A percentile compares a stretch with the other conserved stretches of the same genome.
These are phyloP conservation scores for Metschnikowia bowlesiae DNA, from an alignment of 805 yeast species.

Conservation along the genomic window DNA sequence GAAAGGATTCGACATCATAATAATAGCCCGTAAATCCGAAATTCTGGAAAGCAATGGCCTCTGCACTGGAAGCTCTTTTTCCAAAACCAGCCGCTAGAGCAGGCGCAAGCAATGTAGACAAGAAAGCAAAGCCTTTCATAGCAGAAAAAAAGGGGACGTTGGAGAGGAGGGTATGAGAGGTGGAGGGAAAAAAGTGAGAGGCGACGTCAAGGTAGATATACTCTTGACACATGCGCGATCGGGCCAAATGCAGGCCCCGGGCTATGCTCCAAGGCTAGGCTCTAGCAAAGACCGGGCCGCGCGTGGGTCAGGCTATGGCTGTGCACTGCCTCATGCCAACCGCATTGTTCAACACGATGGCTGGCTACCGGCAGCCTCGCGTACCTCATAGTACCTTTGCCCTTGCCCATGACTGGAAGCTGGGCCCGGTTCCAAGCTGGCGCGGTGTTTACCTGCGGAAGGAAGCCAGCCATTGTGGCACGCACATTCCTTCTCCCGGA, in stretches of 20 bases:
- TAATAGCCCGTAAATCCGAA: constrained; percentile 54
- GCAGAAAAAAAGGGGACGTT: not conserved
- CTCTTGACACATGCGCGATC: not conserved
- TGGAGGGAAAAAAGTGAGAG: not conserved
- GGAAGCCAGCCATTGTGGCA: not conserved
- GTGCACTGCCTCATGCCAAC: not conserved
- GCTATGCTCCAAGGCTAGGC: not conserved
- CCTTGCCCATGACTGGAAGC: not conserved
- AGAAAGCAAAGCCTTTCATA: not conserved
- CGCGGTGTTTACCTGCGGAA: not conserved
- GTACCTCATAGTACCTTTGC: no score
- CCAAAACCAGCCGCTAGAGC: constrained; percentile 3
- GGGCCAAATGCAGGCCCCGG: not conserved
- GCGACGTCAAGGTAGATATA: not conserved
- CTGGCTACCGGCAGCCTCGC: no score
- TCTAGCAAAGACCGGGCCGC: not conserved
- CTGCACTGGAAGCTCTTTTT: constrained; percentile 12
- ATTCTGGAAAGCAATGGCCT: constrained; percentile 47
- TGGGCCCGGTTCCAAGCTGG: not conserved
- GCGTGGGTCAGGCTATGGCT: not conserved
- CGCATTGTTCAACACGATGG: not conserved
- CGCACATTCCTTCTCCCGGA: not conserved
- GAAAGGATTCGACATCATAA: constrained; percentile 42
- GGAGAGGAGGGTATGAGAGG: not conserved
- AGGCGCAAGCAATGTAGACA: constrained; percentile 4